phyloP scores from a whole-genome alignment of 2,329 filamentous ascomycete species.

The Biscogniauxia mediterranea region DNA sequence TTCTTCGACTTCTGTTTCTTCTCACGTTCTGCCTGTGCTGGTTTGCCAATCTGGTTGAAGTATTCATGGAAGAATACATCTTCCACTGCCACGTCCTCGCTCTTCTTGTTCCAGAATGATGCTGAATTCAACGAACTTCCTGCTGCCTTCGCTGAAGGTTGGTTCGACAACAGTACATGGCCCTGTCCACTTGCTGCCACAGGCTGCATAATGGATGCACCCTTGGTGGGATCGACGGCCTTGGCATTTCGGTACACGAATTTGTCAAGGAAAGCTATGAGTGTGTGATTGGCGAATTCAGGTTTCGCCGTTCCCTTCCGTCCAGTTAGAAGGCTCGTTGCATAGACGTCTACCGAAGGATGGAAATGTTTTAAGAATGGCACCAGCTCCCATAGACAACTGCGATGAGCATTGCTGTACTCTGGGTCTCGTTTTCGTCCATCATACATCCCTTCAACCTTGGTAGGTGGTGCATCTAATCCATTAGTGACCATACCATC shows the following conservation, averaged over 20 bases:
- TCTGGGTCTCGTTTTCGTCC: constrained; percentile 88
- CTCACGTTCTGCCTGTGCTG: constrained; percentile 53
- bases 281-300: constrained; percentile 82
- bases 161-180: constrained; percentile 56
- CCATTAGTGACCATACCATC: constrained; percentile 21
- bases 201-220: constrained; percentile 95
- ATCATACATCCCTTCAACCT: constrained; percentile 61
- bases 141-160: constrained; percentile 36
- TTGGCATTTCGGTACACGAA: constrained; percentile 98
- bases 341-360: constrained; percentile 85
- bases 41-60: constrained; percentile 74
- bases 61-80: constrained; percentile 99
- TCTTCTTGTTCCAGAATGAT: constrained; percentile 86
- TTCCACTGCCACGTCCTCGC: constrained; percentile 82
- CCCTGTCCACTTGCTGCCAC: constrained; percentile 56
- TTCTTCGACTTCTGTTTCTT: constrained; percentile 43
- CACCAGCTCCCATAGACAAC: constrained; percentile 90
- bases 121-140: constrained; percentile 70
- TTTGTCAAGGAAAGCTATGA: constrained; percentile 94
- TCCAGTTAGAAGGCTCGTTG: constrained; percentile 66
- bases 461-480: constrained; percentile 17
- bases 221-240: constrained; percentile 63
- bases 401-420: constrained; percentile 88
- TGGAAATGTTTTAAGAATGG: constrained; percentile 84
- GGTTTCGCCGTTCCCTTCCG: constrained; percentile 80